Percentiles rank a stretch among this genome's conserved stretches.
Conservation (phyloP, 1,139 yeast genomes). For the Protomyces gravidus region DNA sequence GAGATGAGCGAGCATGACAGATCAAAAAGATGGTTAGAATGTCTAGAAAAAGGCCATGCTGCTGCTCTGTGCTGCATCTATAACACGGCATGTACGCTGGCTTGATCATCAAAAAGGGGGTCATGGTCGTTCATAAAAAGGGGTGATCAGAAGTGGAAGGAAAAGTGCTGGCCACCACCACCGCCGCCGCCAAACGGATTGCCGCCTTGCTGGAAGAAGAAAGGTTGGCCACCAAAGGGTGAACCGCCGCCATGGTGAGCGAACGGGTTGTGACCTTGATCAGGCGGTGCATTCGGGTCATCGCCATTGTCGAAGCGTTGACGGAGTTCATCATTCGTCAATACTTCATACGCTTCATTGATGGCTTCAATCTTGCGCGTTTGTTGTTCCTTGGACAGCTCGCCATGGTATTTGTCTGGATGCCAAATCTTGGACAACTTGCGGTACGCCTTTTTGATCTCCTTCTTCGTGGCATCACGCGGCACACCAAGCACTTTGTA, state of each 20-base stretch:
- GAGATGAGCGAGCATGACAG: no score
- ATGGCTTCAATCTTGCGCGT: slow-evolving; percentile 86
- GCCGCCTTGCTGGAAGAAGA: slow-evolving; percentile 21
- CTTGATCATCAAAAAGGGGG: no score
- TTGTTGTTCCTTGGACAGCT: slow-evolving; percentile 62
- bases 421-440: slow-evolving; percentile 74
- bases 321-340: slow-evolving; percentile 58
- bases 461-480: slow-evolving; percentile 63
- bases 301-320: slow-evolving; percentile 63
- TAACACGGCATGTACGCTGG: no score
- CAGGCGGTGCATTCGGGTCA: slow-evolving; percentile 36
- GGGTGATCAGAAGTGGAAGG: not conserved
- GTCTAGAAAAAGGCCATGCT: no score
- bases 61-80: no score
- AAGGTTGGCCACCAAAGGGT: slow-evolving; percentile 8
- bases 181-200: slow-evolving; percentile 8
- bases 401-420: slow-evolving; percentile 83
- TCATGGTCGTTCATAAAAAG: no score
- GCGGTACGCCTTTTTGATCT: slow-evolving; percentile 78
- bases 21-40: no score
- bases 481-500: slow-evolving; percentile 72
- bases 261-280: slow-evolving; percentile 23
- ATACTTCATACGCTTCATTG: slow-evolving; percentile 85
- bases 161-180: slow-evolving; percentile 13
- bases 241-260: slow-evolving; percentile 17